These are phyloP conservation scores for Isatis tinctoria DNA, from an alignment of 345 rosid genomes.

Conservation along the genomic window DNA sequence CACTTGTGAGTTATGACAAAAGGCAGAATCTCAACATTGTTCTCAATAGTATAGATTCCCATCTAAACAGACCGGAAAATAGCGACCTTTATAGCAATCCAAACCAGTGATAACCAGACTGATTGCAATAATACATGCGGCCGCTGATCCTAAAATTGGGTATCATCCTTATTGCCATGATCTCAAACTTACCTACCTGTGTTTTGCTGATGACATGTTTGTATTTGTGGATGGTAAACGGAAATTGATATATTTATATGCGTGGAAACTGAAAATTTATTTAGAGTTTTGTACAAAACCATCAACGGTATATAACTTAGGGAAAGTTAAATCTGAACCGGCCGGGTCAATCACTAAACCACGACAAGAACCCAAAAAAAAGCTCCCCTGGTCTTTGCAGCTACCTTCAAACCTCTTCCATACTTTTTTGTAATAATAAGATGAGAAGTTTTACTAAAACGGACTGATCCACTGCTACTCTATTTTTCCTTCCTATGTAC, in stretches of 20 bases:
- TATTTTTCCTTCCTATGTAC: conserved; percentile 16
- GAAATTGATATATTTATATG: conserved; percentile 28
- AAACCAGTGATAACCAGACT: not conserved
- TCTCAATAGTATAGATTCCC: conserved; percentile 14
- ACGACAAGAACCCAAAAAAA: conserved; percentile 23
- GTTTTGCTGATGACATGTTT: too few species aligned
- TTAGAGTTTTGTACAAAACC: conserved; percentile 17
- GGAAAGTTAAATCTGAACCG: not conserved
- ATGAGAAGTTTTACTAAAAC: conserved; percentile 25
- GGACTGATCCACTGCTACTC: conserved; percentile 5
- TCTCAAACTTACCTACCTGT: too few species aligned
- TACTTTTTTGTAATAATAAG: conserved; percentile 28
- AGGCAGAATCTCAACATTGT: conserved; percentile 7
- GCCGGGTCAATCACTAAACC: conserved; percentile 25
- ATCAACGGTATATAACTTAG: not conserved
- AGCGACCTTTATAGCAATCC: not conserved
- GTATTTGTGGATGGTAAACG: too few species aligned
- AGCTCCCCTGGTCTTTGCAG: conserved; percentile 14
- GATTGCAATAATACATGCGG: not conserved
- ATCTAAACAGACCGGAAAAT: not conserved
- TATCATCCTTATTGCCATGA: too few species aligned
- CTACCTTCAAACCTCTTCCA: conserved; percentile 32
- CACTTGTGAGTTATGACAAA: not conserved
- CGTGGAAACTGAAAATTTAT: conserved; percentile 22
- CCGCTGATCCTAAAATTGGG: too few species aligned